Evolutionary conservation across 352 stramenopile species (phyloP).

Genomic region (Phytophthora uliginosa): DNA sequence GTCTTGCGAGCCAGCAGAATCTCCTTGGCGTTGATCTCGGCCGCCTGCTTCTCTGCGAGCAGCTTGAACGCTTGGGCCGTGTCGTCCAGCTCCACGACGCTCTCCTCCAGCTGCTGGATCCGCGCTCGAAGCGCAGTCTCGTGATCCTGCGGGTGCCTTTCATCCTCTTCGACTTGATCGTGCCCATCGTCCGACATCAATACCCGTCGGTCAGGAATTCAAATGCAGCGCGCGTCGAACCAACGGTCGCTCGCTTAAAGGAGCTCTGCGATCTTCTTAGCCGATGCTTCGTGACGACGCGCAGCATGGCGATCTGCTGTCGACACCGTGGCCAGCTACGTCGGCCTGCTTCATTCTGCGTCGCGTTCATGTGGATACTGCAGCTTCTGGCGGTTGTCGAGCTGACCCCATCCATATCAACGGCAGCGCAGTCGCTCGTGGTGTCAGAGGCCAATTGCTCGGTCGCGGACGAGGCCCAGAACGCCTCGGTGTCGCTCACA

Average conservation of each 20-base stretch:
- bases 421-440: constrained; percentile 21
- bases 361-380: not conserved
- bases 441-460: constrained; percentile 44
- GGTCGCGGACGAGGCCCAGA: constrained; percentile 42
- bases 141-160: not conserved
- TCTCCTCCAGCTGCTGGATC: constrained; percentile 25
- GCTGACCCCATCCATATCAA: not conserved
- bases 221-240: constrained; percentile 6
- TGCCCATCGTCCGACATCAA: constrained; percentile 20
- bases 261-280: constrained; percentile 19
- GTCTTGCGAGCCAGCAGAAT: constrained; percentile 64
- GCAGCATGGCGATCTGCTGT: not conserved
- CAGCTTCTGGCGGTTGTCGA: constrained; percentile 9
- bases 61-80: constrained; percentile 54
- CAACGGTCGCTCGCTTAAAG: constrained; percentile 27
- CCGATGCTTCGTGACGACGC: constrained; percentile 3
- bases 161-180: constrained; percentile 3
- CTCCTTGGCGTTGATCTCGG: constrained; percentile 80
- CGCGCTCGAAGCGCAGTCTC: constrained; percentile 14
- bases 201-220: not conserved
- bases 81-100: constrained; percentile 37
- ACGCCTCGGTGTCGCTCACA: constrained; percentile 45
- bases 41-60: constrained; percentile 62
- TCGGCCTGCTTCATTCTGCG: not conserved
- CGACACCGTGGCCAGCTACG: not conserved